Conservation (phyloP, 73 alveolate genomes). For the Paramecium primaurelia region DNA sequence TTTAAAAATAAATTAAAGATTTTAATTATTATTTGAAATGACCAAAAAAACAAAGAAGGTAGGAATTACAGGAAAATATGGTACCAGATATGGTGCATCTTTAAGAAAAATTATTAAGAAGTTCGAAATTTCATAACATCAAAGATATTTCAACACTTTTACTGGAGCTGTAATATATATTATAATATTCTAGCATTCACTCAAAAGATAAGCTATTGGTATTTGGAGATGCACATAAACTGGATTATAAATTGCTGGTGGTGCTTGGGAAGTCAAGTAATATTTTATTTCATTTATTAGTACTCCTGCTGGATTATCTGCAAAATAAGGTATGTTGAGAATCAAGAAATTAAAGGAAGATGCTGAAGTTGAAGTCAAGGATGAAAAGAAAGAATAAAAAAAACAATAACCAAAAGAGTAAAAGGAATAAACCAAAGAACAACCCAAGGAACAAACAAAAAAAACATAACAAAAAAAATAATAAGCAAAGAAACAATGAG, state of each 20-base stretch:
- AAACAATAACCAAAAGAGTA: background rate
- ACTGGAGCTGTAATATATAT: slow-evolving; percentile 82
- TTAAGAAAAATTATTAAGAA: slow-evolving; percentile 93
- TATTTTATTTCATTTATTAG: background rate
- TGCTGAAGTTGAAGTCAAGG: slow-evolving; percentile 67
- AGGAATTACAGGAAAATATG: slow-evolving; percentile 96
- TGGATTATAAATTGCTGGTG: slow-evolving; percentile 83
- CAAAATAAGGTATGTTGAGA: slow-evolving; percentile 75
- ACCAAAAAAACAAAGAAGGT: slow-evolving; percentile 96
- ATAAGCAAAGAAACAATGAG: slow-evolving; percentile 35
- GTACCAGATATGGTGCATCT: slow-evolving; percentile 94
- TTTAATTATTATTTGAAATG: slow-evolving; percentile 23
- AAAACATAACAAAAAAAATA: background rate
- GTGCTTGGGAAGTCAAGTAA: slow-evolving; percentile 80
- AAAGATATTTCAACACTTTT: slow-evolving; percentile 87
- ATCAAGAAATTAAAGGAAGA: slow-evolving; percentile 81
- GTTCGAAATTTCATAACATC: slow-evolving; percentile 90
- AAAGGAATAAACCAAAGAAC: background rate
- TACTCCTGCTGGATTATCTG: slow-evolving; percentile 81
- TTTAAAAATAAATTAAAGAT: slow-evolving; percentile 40
- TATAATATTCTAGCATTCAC: slow-evolving; percentile 65
- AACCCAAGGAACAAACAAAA: background rate
- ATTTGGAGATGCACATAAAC: slow-evolving; percentile 88
- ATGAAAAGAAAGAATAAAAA: slow-evolving; percentile 31
- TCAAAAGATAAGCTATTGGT: slow-evolving; percentile 85